Base-by-base conservation (phyloP, 345 rosid genomes). In the Sonneratia alba region DNA sequence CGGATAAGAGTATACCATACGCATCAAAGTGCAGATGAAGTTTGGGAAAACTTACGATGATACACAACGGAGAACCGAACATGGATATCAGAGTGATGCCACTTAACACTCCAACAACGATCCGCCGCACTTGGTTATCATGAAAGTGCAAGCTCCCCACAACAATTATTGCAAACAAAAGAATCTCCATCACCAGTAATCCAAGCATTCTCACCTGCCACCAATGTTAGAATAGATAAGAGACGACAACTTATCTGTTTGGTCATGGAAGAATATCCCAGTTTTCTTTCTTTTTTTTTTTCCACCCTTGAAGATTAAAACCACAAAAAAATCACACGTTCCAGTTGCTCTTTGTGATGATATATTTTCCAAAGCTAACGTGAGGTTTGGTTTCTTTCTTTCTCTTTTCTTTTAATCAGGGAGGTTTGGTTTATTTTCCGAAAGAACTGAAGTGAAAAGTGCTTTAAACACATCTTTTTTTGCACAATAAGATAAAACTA, bases 41-140 rank as follows among this genome's bases (percentile, higher is more conserved):
- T 19, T 36, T 49, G 24, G 32, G 32, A 34, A 76, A 53, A 82
- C 98, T 85, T 77, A 93, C 98, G 34, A 93, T 89, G 74, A 93
- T 83, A 80, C 91, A 84, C 84, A 93, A 81, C 0, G 98, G 98
- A 19, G 98, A 93, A 8, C 96, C 98, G 70, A 87, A 89, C 98
- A 93, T 93, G 21, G 82, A 80, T 55, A 91, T 77, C 72, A 93
- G 96, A 84, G 94, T 81, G 75, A 70, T 82, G 59, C 86, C 75
- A 64, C 96, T 91, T 81, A 93, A 66, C 34, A 77, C 48, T 47
- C 98, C 98, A 36, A 91, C 89, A 61, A 79, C 59, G 36, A 85
- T 75, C 86, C 82, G 74, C 27, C 97, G 81, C 14, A 66, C 49
- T 56, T 69, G 21, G 66, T 16, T 11, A 47, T 84, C 80, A n/a